Evolutionary conservation across 495 filamentous ascomycete genomes (phyloP), one percentile per base, ranked within the genome.

Genomic region (Articulospora tetracladia): DNA sequence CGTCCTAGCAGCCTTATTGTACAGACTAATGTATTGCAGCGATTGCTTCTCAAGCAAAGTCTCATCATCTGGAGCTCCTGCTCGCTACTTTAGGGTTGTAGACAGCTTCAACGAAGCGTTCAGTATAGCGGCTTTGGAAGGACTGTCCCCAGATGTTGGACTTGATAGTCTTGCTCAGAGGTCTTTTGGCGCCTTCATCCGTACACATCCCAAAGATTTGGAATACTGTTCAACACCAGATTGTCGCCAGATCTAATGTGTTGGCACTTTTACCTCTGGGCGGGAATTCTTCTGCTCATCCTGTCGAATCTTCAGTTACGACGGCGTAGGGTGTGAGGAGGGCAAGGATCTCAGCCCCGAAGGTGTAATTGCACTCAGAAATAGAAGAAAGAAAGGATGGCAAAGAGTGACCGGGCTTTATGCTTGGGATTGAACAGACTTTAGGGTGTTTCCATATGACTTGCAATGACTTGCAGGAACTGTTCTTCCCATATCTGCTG

Each of bases 21-120:
- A 79, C 59, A 58, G 57, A 2, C 79, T 82, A 59, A 49, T 58
- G 12, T 83, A 80, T 63, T 80, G 78, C 67, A 60, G 61, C 0
- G 70, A 72, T n/a, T 80, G 78, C 54, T 77, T 81, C 55, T 60
- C 67, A 3, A 52, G 66, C 20, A 52, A 75, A 23, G 75, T 74
- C 51, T 57, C 65, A 32, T 69, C 75, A 2, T 59, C 58, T 28
- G 50, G 26, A 3, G 60, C 55, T 4, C 53, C 52, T 20, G 27
- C 11, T 60, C 66, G 19, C 4, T 80, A 74, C 63, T 58, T 54
- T 17, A 73, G 73, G 17, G 39, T 58, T 4, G 53, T 47, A 0
- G 69, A 60, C 17, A 63, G 10, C 0, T 80, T 77, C 49, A 11
- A 30, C 0, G 53, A 63, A 8, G 8, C 59, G 1, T 57, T 80